Base-by-base conservation (phyloP, 176 grass and related monocot genomes). In the Triticum monococcum region DNA sequence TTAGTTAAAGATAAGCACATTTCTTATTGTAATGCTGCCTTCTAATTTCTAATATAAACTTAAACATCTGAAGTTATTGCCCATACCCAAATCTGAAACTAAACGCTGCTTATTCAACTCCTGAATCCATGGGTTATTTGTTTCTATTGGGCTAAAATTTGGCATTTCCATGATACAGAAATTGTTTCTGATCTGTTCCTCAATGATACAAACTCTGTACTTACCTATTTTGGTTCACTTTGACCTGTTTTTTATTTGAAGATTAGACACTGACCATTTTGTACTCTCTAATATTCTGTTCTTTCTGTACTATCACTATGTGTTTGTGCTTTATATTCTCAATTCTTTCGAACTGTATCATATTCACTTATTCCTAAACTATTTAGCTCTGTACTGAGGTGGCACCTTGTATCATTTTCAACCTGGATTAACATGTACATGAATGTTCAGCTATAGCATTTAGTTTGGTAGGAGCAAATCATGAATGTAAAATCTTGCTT, bases 401-500 rank as follows among this genome's bases (percentile, higher is more conserved):
- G 20, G 4, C 5, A 62, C 1, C 63, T 81, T 68, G 6, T 48
- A 35, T 52, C 41, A 52, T 35, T 11, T 45, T 81, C 26, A 4
- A 35, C 13, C 11, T 52, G 28, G 2, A 68, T 66, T 45, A 28
- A 43, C 18, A 30, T 46, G 2, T 22, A 46, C 43, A 25, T 66
- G 14, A 46, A 46, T 22, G 62, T 43, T 45, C 38, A 11, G 5
- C 26, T 45, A 45, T 22, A 25, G 4, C 14, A 43, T 20, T 22
- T 73, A 12, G 4, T 75, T 40, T 28, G 12, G 16, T 43, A 64
- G 25, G 24, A 64, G 28, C 23, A 63, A 73, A 31, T 28, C 0
- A 2, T 74, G 69, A 16, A 84, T 80, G 60, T 80, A 38, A 63
- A 28, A 7, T 73, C 56, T 63, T 75, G 25, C 54, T 64, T 84